Conservation (phyloP, 345 rosid species). For the Stellera chamaejasme region DNA sequence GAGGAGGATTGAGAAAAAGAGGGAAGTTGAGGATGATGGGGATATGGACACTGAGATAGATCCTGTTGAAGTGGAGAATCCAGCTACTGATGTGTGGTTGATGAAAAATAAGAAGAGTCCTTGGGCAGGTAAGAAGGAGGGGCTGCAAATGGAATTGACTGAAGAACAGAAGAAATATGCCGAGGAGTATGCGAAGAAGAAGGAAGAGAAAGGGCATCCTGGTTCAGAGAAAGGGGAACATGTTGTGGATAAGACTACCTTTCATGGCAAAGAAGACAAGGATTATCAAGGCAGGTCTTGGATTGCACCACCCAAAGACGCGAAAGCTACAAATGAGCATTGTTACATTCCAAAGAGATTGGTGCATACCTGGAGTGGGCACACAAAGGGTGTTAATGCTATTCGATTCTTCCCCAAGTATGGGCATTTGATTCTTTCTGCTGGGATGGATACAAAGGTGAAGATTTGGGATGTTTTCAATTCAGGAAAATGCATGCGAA, state of each 20-base stretch:
- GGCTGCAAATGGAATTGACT: conserved; percentile 61
- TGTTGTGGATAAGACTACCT: conserved; percentile 73
- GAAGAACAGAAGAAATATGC: conserved; percentile 99
- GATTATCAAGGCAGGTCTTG: conserved; percentile 97
- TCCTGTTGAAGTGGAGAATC: conserved; percentile 57
- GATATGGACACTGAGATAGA: conserved; percentile 22
- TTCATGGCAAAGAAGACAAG: conserved; percentile 92
- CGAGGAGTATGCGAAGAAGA: conserved; percentile 90
- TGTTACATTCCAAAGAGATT: conserved; percentile 77
- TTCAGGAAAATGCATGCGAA: conserved; percentile 96
- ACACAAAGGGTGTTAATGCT: conserved; percentile 77
- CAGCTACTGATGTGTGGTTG: conserved; percentile 75
- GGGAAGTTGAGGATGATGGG: conserved; percentile 30
- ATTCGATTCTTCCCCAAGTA: conserved; percentile 88
- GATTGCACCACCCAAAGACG: conserved; percentile 92
- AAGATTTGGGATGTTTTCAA: conserved; percentile 99
- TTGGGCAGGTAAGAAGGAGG: conserved; percentile 95
- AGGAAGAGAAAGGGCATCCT: conserved; percentile 66
- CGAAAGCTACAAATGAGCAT: conserved; percentile 86
- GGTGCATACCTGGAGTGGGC: conserved; percentile 90
- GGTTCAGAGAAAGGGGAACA: conserved; percentile 69
- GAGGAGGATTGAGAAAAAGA: conserved; percentile 56
- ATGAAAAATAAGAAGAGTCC: conserved; percentile 84
- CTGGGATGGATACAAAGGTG: conserved; percentile 93
- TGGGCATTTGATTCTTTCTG: conserved; percentile 98